Evolutionary conservation across 768 basidiomycete species (phyloP), one percentile per base, ranked within the genome.

Genomic region (Daedalea quercina): DNA sequence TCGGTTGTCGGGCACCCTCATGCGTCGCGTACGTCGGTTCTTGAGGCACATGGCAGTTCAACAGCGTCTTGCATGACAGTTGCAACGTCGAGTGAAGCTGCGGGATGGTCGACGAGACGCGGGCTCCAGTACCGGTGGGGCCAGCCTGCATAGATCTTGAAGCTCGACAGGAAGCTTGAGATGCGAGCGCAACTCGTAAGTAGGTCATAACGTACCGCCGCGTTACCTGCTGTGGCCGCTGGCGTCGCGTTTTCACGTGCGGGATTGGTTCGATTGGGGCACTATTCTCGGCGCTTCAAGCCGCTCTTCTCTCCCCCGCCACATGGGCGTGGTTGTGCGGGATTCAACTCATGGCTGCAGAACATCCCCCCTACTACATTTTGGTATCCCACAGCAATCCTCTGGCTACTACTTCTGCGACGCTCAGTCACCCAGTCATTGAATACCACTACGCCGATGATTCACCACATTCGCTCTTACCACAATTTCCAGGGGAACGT

Each of bases 401-500:
- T 22, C 69, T 74, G 2, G 69, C 70, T 11, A 74, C 72, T 26
- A 71, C 71, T 25, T 56, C 67, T 17, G 49, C 66, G 13, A 47
- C 76, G n/a, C 72, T 87, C 47, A 69, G 76, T 11, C 90, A 92
- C 62, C 86, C 87, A 3, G 69, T 73, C 41, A 82, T 93, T 17
- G 85, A 91, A 59, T 91, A 91, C 64, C 85, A 88, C 60, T 92
- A 88, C 62, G 77, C 80, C 19, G 88, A 93, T 60, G 90, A 93
- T 62, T 76, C 84, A 0, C 83, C 87, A 2, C 67, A 80, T n/a
- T 67, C 79, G 11, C 68, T 91, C 12, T 68, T 89, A 37, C 83
- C 86, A 3, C 76, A 72, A 33, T 72, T 74, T 37, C 70, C 77
- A 11, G 74, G 79, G 48, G 87, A 90, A 65, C 85, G 85, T 59